Percentiles rank a stretch among this genome's conserved stretches.
phyloP scores from a whole-genome alignment of 345 rosid species.

The Citrus unshiu region DNA sequence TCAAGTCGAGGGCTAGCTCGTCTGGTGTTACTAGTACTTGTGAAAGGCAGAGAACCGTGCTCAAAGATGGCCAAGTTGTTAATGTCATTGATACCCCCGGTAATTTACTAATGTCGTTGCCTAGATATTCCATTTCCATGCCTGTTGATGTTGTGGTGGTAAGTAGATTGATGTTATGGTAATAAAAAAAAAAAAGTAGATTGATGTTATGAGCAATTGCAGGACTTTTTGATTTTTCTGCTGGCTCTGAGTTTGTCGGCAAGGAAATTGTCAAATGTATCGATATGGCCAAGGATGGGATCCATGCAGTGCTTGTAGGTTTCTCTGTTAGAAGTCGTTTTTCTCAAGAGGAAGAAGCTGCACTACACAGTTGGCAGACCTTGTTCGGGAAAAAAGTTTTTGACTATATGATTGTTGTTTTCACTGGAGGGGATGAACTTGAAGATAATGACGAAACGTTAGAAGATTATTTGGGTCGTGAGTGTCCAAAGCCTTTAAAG shows the following conservation, averaged over 20 bases:
- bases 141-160: not conserved
- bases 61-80: conserved; percentile 60
- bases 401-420: conserved; percentile 78
- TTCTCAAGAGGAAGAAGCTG: conserved; percentile 69
- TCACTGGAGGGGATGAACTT: conserved; percentile 90
- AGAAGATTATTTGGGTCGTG: conserved; percentile 66
- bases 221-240: conserved; percentile 81
- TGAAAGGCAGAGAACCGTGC: conserved; percentile 48
- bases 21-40: conserved; percentile 71
- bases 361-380: conserved; percentile 59
- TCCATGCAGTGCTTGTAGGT: conserved; percentile 72
- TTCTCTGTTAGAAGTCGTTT: conserved; percentile 60
- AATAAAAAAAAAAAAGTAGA: not conserved
- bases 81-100: conserved; percentile 95
- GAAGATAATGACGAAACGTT: conserved; percentile 75
- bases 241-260: conserved; percentile 54
- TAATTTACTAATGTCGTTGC: conserved; percentile 3
- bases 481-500: conserved; percentile 71
- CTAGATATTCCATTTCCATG: not conserved
- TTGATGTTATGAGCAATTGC: conserved; percentile 11
- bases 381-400: conserved; percentile 69
- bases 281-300: conserved; percentile 78
- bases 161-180: not conserved
- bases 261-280: conserved; percentile 84
- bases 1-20: conserved; percentile 65